Conservation (phyloP, 1,139 yeast species). For the Taiozyma sp. region DNA sequence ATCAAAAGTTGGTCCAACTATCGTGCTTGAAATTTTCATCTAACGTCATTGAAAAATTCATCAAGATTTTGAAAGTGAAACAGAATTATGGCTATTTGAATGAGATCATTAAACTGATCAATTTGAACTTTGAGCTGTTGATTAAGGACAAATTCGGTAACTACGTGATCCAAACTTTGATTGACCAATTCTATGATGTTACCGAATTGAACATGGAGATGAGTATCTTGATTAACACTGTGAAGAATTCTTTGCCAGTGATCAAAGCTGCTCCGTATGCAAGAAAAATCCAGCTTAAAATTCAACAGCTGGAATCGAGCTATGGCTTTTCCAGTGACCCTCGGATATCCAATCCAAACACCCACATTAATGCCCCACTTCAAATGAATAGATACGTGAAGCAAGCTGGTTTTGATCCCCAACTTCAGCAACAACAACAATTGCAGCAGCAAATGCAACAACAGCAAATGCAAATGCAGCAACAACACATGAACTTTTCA, state of each 20-base stretch:
- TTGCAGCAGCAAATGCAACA: neutral
- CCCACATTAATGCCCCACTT: neutral
- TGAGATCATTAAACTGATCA: conserved; percentile 26
- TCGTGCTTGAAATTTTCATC: conserved; percentile 92
- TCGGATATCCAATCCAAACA: neutral
- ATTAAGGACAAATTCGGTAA: conserved; percentile 67
- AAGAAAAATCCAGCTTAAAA: conserved; percentile 34
- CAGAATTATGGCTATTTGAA: conserved; percentile 19
- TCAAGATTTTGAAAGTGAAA: conserved; percentile 34
- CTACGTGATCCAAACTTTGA: conserved; percentile 80
- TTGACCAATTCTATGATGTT: conserved; percentile 36
- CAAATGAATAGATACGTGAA: neutral
- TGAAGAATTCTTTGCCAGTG: conserved; percentile 33
- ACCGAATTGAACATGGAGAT: conserved; percentile 20
- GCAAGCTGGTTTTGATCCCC: conserved; percentile 3
- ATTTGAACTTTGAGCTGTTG: conserved; percentile 44
- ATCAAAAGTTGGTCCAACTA: conserved; percentile 55
- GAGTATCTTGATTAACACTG: conserved; percentile 14
- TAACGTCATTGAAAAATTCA: conserved; percentile 81
- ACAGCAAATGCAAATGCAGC: neutral
- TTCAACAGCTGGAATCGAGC: conserved; percentile 22
- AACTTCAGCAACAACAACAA: conserved; percentile 1
- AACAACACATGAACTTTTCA: neutral
- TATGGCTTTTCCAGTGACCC: conserved; percentile 5
- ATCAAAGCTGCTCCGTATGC: conserved; percentile 38